Conservation (phyloP, 2,329 filamentous ascomycete genomes). For the Zopfia rhizophila region DNA sequence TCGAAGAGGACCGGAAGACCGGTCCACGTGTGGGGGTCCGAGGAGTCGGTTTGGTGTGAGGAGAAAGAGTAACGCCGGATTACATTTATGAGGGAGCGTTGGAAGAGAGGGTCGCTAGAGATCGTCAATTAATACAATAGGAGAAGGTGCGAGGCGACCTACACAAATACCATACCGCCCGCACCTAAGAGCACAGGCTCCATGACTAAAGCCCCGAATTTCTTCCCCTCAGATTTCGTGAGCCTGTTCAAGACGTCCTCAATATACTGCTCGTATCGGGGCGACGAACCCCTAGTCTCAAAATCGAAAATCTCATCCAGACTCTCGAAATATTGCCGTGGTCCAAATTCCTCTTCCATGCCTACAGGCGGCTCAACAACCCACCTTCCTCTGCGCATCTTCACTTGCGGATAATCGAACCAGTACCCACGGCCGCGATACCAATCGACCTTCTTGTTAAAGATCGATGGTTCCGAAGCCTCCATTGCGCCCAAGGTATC, state of each 20-base stretch:
- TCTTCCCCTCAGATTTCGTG: conserved; percentile 65
- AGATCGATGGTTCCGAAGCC: conserved; percentile 78
- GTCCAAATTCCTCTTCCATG: conserved; percentile 60
- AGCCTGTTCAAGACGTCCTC: conserved; percentile 63
- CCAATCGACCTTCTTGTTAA: conserved; percentile 87
- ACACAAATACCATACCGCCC: conserved; percentile 85
- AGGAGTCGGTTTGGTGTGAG: conserved; percentile 19
- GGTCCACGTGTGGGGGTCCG: conserved; percentile 63
- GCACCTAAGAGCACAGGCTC: conserved; percentile 85
- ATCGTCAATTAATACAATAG: not conserved
- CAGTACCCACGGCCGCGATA: conserved; percentile 81
- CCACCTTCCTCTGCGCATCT: conserved; percentile 75
- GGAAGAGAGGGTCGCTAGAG: conserved; percentile 80
- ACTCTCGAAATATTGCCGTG: conserved; percentile 45
- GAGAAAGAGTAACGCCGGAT: conserved; percentile 72
- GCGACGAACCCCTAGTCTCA: conserved; percentile 50
- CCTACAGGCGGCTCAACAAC: conserved; percentile 65
- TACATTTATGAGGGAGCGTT: conserved; percentile 73
- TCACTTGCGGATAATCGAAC: conserved; percentile 81
- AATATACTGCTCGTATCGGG: conserved; percentile 71
- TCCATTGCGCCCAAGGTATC: conserved; percentile 93
- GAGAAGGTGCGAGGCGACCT: conserved; percentile 46
- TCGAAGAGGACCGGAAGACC: conserved; percentile 85
- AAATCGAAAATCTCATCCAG: conserved; percentile 50
- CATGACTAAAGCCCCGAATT: conserved; percentile 80